Evolutionary conservation across 805 yeast species (phyloP).

Genomic region (Clavispora asparagi): DNA sequence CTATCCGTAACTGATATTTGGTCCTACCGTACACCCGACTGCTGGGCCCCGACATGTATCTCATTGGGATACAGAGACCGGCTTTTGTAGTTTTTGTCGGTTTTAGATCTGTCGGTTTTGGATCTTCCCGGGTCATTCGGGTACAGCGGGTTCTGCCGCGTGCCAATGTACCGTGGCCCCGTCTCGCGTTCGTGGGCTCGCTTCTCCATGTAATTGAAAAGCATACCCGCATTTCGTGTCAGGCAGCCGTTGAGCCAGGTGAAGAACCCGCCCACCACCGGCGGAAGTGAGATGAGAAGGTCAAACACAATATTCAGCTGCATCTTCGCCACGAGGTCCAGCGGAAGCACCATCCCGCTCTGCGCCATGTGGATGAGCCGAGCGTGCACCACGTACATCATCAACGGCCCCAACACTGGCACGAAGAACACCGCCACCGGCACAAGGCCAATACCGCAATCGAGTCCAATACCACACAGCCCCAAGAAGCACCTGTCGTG

Average conservation of each 20-base stretch:
- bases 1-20: background rate
- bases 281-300: conserved; percentile 69
- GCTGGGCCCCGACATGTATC: conserved; percentile 2
- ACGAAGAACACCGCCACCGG: conserved; percentile 60
- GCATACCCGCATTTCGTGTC: conserved; percentile 80
- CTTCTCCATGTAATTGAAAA: conserved; percentile 37
- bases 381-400: conserved; percentile 76
- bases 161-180: conserved; percentile 10
- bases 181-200: background rate
- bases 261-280: conserved; percentile 71
- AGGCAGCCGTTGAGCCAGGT: conserved; percentile 83
- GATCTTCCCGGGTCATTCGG: too few relatives aligned
- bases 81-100: too few relatives aligned
- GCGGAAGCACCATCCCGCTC: conserved; percentile 52
- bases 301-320: conserved; percentile 74
- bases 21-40: conserved; percentile 3
- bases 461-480: conserved; percentile 57
- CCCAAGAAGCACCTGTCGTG: conserved; percentile 84
- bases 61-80: background rate
- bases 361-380: conserved; percentile 60
- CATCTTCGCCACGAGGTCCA: conserved; percentile 57
- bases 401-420: conserved; percentile 80
- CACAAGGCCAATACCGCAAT: conserved; percentile 73
- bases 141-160: background rate
- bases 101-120: too few relatives aligned